Evolutionary conservation across 352 stramenopile species (phyloP).

Genomic region (Phytophthora pini): DNA sequence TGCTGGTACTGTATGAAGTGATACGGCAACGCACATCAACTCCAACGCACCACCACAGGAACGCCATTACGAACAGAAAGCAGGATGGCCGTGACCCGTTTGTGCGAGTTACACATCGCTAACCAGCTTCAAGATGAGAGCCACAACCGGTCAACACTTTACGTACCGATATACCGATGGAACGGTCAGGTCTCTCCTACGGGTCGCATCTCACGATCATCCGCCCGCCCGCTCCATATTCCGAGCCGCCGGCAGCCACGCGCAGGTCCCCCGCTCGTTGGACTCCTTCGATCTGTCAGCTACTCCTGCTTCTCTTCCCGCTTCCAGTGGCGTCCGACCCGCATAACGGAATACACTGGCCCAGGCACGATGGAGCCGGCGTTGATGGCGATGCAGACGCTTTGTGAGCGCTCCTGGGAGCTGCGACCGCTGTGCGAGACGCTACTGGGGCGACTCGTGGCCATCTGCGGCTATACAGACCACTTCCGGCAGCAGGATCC

Average conservation of each 20-base stretch:
- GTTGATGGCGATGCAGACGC: slow-evolving; percentile 30
- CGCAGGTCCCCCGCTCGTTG: neutral
- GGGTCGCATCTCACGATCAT: slow-evolving; percentile 25
- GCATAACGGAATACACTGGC: slow-evolving; percentile 11
- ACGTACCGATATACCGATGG: slow-evolving; percentile 20
- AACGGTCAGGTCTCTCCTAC: slow-evolving; percentile 15
- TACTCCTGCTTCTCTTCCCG: neutral
- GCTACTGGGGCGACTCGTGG: slow-evolving; percentile 39
- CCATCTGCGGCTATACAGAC: slow-evolving; percentile 44
- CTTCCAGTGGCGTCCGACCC: too few relatives aligned
- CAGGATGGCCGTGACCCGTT: neutral
- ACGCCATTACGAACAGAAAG: slow-evolving; percentile 7
- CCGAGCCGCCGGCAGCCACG: slow-evolving; percentile 14
- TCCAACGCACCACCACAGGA: neutral
- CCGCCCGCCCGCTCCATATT: slow-evolving; percentile 12
- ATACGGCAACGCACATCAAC: neutral
- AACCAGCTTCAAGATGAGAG: slow-evolving; percentile 17
- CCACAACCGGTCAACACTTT: slow-evolving; percentile 12
- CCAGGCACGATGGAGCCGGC: slow-evolving; percentile 34
- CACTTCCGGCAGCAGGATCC: slow-evolving; percentile 30
- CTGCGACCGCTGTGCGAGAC: slow-evolving; percentile 43
- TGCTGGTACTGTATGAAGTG: slow-evolving; percentile 1
- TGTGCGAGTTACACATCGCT: slow-evolving; percentile 14
- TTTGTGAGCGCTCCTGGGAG: slow-evolving; percentile 40
- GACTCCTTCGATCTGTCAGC: slow-evolving; percentile 26